Evolutionary conservation across 257 asterid species (phyloP).

Genomic region (Primulina eburnea): DNA sequence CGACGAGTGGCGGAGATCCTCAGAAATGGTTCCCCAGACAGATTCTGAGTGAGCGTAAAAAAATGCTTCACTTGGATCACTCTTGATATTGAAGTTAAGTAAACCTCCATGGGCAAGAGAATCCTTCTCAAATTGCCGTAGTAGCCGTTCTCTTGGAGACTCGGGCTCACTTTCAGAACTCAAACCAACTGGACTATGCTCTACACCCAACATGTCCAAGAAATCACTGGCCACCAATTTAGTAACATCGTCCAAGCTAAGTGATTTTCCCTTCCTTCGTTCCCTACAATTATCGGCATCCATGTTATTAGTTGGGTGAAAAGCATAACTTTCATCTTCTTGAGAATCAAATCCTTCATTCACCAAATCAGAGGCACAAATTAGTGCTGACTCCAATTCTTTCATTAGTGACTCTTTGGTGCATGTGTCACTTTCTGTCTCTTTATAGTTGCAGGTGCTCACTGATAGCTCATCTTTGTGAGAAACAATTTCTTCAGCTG

Average conservation of each 20-base stretch:
- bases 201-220: constrained; percentile 78
- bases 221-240: constrained; percentile 72
- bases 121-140: constrained; percentile 87
- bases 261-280: constrained; percentile 46
- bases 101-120: constrained; percentile 65
- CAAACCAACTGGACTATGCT: constrained; percentile 65
- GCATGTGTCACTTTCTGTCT: constrained; percentile 30
- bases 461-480: constrained; percentile 26
- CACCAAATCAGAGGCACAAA: constrained; percentile 42
- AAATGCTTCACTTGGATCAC: constrained; percentile 31
- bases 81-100: constrained; percentile 53
- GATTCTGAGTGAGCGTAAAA: constrained; percentile 37
- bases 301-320: constrained; percentile 32
- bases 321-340: constrained; percentile 43
- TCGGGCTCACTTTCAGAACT: constrained; percentile 92
- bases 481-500: constrained; percentile 18
- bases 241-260: constrained; percentile 52
- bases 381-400: constrained; percentile 67
- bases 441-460: constrained; percentile 25
- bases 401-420: constrained; percentile 48
- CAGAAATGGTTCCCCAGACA: constrained; percentile 43
- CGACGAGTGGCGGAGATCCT: constrained; percentile 32
- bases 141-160: constrained; percentile 82
- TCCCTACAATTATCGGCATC: constrained; percentile 34
- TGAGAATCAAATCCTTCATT: constrained; percentile 55